Evolutionary conservation across 208 protist genomes (phyloP).

Genomic region (Acanthamoeba triangularis): DNA sequence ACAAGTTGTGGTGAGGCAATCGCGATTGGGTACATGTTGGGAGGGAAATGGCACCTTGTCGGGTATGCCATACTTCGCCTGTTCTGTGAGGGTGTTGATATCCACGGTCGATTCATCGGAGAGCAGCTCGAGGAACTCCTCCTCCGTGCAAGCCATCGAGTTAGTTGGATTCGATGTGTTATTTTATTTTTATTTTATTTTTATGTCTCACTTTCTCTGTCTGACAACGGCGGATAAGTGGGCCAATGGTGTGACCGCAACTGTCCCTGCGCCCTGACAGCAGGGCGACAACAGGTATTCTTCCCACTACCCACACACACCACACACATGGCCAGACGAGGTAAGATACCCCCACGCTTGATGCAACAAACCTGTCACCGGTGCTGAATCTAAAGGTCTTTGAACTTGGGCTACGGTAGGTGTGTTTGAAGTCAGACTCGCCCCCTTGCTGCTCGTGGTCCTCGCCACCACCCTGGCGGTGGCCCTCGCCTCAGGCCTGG

Average conservation of each 20-base stretch:
- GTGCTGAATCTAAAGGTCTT: too few species aligned
- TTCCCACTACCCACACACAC: too few species aligned
- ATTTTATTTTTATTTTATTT: too few species aligned
- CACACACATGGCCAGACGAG: too few species aligned
- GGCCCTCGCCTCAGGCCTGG: neutral
- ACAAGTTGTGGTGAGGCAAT: neutral
- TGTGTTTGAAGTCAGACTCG: neutral
- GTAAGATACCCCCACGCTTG: too few species aligned
- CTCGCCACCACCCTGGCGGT: neutral
- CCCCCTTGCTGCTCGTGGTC: neutral
- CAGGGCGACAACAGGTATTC: too few species aligned
- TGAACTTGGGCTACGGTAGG: neutral
- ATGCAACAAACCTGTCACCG: too few species aligned
- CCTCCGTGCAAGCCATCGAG: constrained; percentile 81
- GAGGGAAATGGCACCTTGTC: constrained; percentile 68
- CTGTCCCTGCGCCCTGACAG: too few species aligned
- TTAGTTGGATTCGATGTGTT: too few species aligned
- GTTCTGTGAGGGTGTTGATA: constrained; percentile 78
- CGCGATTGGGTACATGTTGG: neutral
- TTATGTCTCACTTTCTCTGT: too few species aligned
- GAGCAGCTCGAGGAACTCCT: constrained; percentile 81
- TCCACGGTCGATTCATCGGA: constrained; percentile 79
- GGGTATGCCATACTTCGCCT: constrained; percentile 81
- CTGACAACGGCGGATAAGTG: too few species aligned
- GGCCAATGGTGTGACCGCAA: too few species aligned